Evolutionary conservation across 1,284 basidiomycete genomes (phyloP), one percentile per base, ranked within the genome.

Genomic region (Apiotrichum mycotoxinovorans): DNA sequence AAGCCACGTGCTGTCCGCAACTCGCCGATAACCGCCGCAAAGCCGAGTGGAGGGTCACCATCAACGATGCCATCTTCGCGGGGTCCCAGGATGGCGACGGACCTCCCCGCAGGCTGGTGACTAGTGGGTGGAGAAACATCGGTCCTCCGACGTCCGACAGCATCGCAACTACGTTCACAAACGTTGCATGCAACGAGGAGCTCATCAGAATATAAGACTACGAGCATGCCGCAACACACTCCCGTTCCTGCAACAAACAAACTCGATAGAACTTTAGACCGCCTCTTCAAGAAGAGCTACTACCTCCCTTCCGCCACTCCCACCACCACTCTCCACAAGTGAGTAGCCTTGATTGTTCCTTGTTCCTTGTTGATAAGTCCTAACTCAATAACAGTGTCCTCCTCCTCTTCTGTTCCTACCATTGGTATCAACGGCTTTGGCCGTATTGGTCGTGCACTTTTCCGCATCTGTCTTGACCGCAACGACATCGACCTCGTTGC

Each of bases 351-450:
- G 26, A 9, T 7, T 46, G 34, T 27, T 22, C 46, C 46, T 48
- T 34, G 46, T 48, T 48, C 46, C 33, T 35, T 25, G 44, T 11
- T 47, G n/a, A 22, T 10, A 23, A 14, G 9, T 14, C 7, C 41
- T 41, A 20, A 41, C 42, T 9, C n/a, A 8, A 12, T n/a, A 8
- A 14, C 22, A 60, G 52, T 62, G 56, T 49, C 47, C 25, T 37
- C 45, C 10, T 20, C 56, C 41, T 25, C 44, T 48, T 23, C 56
- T 41, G 47, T 59, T 3, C 72, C 72, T 26, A 54, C 56, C 27
- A 61, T 78, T 18, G 77, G 74, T 12, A 78, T 79, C 69, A 77
- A 75, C 63, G 77, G 76, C 33, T 78, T 79, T 49, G 77, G 77
- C 45, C 74, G 76, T 52, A 77, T 77, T 47, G 76, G 73, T 35